Evolutionary conservation across 2,329 filamentous ascomycete genomes (phyloP).

Genomic region (Orbilia ellipsospora): DNA sequence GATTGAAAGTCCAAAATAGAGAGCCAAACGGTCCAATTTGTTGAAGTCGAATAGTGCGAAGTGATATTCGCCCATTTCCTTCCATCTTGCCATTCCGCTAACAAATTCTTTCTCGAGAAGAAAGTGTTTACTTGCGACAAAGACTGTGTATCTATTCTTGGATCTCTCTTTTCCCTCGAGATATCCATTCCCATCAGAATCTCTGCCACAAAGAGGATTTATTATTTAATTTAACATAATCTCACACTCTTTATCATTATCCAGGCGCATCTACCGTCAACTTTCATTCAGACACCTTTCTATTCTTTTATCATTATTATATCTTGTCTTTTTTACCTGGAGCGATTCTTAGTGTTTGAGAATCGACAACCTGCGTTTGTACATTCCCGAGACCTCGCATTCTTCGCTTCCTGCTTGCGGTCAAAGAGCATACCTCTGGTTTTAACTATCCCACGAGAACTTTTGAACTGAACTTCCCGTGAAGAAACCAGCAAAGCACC

Average conservation of each 20-base stretch:
- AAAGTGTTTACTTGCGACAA: constrained; percentile 46
- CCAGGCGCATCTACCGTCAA: constrained; percentile 4
- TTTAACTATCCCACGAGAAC: constrained; percentile 53
- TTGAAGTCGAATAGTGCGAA: constrained; percentile 49
- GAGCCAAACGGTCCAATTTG: constrained; percentile 14
- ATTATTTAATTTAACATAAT: constrained; percentile 42
- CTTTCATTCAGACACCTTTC: constrained; percentile 39
- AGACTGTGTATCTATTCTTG: constrained; percentile 45
- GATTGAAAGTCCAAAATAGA: not conserved
- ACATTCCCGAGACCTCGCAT: constrained; percentile 55
- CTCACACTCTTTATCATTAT: constrained; percentile 48
- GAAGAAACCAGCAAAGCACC: constrained; percentile 6
- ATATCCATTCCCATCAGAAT: not conserved
- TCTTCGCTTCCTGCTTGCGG: constrained; percentile 55
- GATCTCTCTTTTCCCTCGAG: constrained; percentile 31
- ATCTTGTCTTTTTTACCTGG: constrained; percentile 13
- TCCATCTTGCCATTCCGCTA: constrained; percentile 37
- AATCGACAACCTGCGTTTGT: constrained; percentile 54
- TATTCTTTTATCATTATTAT: constrained; percentile 28
- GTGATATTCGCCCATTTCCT: constrained; percentile 42
- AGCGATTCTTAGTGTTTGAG: constrained; percentile 53
- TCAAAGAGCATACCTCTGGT: constrained; percentile 55
- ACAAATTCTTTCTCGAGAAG: constrained; percentile 44
- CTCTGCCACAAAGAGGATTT: constrained; percentile 50
- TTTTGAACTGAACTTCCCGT: constrained; percentile 18